Conservation (phyloP, 2,329 filamentous ascomycete genomes). For the Chaetomiaceae sp. region DNA sequence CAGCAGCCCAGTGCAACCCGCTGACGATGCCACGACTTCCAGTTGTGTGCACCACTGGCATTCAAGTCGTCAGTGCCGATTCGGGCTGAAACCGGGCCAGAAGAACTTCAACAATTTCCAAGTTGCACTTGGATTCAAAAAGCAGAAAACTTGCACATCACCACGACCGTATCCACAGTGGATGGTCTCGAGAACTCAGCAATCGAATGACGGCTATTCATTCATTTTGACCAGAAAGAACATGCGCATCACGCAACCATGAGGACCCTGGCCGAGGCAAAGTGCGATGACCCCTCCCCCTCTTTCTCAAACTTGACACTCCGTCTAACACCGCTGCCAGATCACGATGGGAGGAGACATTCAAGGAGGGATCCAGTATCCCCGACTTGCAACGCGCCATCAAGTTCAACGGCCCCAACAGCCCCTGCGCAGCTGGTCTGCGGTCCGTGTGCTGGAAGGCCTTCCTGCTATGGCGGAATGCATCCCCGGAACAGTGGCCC, state of each 20-base stretch:
- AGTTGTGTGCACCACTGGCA: not conserved
- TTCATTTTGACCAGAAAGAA: not conserved
- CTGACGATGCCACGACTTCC: slow-evolving; percentile 2
- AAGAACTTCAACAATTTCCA: not conserved
- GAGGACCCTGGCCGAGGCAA: slow-evolving; percentile 52
- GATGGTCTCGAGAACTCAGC: not conserved
- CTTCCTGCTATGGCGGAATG: slow-evolving; percentile 72
- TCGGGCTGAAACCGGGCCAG: not conserved
- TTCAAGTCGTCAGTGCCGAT: not conserved
- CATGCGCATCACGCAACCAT: slow-evolving; percentile 33
- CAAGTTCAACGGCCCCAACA: slow-evolving; percentile 53
- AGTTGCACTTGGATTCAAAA: not conserved
- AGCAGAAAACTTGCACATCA: not conserved
- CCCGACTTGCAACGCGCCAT: slow-evolving; percentile 62
- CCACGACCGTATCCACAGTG: not conserved
- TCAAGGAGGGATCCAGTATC: slow-evolving; percentile 53
- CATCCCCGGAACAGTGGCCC: slow-evolving; percentile 64
- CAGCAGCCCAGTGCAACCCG: not conserved
- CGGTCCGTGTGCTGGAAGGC: slow-evolving; percentile 92
- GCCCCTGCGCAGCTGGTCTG: slow-evolving; percentile 66
- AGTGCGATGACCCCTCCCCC: slow-evolving; percentile 33
- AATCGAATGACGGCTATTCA: not conserved
- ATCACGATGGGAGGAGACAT: slow-evolving; percentile 63
- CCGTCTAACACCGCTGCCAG: slow-evolving; percentile 37
- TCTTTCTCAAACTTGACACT: not conserved